Evolutionary conservation across 2,329 filamentous ascomycete genomes (phyloP).

Genomic region (Rhinocladiella mackenziei): DNA sequence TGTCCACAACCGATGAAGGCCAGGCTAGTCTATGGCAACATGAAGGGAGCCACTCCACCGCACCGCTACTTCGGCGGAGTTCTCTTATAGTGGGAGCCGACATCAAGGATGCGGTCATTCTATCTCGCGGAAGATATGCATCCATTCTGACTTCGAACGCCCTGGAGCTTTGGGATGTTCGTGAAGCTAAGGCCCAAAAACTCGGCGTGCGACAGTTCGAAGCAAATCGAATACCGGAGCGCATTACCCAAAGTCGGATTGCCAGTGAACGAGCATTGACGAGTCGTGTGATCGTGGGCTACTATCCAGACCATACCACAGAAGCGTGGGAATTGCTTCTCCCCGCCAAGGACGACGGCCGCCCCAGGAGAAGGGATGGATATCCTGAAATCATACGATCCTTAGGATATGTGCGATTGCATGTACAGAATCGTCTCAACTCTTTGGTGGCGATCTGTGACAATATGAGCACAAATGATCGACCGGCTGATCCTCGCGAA

Average conservation of each 20-base stretch:
- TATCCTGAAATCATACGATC: slow-evolving; percentile 22
- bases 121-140: slow-evolving; percentile 23
- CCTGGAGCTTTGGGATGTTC: slow-evolving; percentile 24
- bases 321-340: slow-evolving; percentile 25
- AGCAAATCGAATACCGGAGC: slow-evolving; percentile 9
- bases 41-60: slow-evolving; percentile 15
- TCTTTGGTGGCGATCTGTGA: slow-evolving; percentile 23
- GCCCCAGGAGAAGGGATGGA: slow-evolving; percentile 7
- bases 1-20: slow-evolving; percentile 73
- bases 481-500: slow-evolving; percentile 8
- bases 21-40: slow-evolving; percentile 84
- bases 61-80: slow-evolving; percentile 19
- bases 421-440: slow-evolving; percentile 17
- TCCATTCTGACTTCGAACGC: slow-evolving; percentile 15
- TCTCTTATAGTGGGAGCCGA: slow-evolving; percentile 16
- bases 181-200: slow-evolving; percentile 19
- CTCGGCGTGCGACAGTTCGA: slow-evolving; percentile 13
- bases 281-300: slow-evolving; percentile 23
- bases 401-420: slow-evolving; percentile 15
- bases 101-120: slow-evolving; percentile 21
- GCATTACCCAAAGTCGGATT: slow-evolving; percentile 24
- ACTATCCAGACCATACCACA: slow-evolving; percentile 10
- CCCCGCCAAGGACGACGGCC: slow-evolving; percentile 7
- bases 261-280: slow-evolving; percentile 21
- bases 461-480: slow-evolving; percentile 22